Percentiles rank a stretch among this genome's conserved stretches.
phyloP scores from a whole-genome alignment of 306 rosid species.

The Sophora flavescens region DNA sequence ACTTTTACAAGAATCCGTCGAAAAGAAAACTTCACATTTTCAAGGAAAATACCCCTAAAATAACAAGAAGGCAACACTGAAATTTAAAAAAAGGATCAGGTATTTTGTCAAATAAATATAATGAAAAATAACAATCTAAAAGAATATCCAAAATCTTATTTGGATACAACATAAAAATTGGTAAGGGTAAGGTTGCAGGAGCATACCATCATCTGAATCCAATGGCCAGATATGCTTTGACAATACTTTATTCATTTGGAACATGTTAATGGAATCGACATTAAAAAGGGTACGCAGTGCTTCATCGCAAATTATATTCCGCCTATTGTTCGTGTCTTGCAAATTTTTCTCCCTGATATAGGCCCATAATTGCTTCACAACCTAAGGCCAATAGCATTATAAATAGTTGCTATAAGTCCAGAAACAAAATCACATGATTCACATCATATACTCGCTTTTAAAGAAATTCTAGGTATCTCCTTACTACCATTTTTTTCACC shows the following conservation, averaged over 20 bases:
- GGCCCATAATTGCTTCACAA: slow-evolving; percentile 78
- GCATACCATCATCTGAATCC: slow-evolving; percentile 73
- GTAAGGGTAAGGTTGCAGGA: slow-evolving; percentile 35
- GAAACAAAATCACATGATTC: slow-evolving; percentile 32
- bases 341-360: slow-evolving; percentile 72
- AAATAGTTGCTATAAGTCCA: slow-evolving; percentile 37
- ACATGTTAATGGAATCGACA: slow-evolving; percentile 76
- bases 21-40: slow-evolving; percentile 21
- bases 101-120: slow-evolving; percentile 6
- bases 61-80: slow-evolving; percentile 11
- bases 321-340: slow-evolving; percentile 71
- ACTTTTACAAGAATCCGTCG: slow-evolving; percentile 16
- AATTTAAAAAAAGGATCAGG: slow-evolving; percentile 27
- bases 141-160: slow-evolving; percentile 24
- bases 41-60: slow-evolving; percentile 22
- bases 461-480: slow-evolving; percentile 37
- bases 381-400: slow-evolving; percentile 53
- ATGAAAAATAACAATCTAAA: slow-evolving; percentile 28
- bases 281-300: slow-evolving; percentile 65
- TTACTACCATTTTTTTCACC: not conserved
- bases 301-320: slow-evolving; percentile 74
- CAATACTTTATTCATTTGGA: slow-evolving; percentile 81
- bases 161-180: slow-evolving; percentile 8
- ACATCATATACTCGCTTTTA: slow-evolving; percentile 31
- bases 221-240: slow-evolving; percentile 86